Base-by-base conservation (phyloP, 139 green algal species). In the Micractinium sp. region DNA sequence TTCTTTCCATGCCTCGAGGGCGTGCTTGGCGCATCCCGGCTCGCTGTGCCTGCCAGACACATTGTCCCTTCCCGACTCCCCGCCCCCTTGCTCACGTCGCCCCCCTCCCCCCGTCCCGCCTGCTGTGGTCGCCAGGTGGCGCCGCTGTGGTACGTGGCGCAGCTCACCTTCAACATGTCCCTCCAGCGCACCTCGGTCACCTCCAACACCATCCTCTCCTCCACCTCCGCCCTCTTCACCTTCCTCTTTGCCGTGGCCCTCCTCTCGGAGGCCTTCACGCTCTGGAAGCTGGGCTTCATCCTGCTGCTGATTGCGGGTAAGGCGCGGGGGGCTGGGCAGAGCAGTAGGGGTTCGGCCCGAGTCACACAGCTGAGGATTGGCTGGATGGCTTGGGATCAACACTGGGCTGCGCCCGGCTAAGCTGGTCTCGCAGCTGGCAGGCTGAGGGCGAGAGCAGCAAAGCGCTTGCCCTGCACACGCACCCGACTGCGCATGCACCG, bases 131-230 rank as follows among this genome's bases (percentile, higher is more conserved):
- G 14, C 29, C 76, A 93, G 89, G 93, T 98, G 27, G 94, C 92
- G 4, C 96, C 96, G 13, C 81, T 99, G 15, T 99, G 97, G 97
- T 99, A 99, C 89, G 14, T 93, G 2, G 97, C 97, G 0, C 98
- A 99, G 93, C 90, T 96, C 19, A 93, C 94, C 36, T 99, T 99
- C 94, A 99, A 99, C 86, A 27, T 89, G 29, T 97, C 93, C 9
- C 92, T 99, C 69, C 71, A 83, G 20, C 75, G 91, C 67, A 99
- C 98, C 5, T 95, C 91, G 33, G 97, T 99, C n/a, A 99, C 96
- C 13, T 96, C 92, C 89, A 99, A 99, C 94, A 99, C 97, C 47
- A 97, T 99, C 67, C 91, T 99, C 15, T 96, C 92, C 77, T 97
- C 94, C n/a, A 94, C 95, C 38, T 96, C 95, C 61, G 92, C 89